Conservation (phyloP, 192 early-diverging fungal species). For the Mortierella alpina region DNA sequence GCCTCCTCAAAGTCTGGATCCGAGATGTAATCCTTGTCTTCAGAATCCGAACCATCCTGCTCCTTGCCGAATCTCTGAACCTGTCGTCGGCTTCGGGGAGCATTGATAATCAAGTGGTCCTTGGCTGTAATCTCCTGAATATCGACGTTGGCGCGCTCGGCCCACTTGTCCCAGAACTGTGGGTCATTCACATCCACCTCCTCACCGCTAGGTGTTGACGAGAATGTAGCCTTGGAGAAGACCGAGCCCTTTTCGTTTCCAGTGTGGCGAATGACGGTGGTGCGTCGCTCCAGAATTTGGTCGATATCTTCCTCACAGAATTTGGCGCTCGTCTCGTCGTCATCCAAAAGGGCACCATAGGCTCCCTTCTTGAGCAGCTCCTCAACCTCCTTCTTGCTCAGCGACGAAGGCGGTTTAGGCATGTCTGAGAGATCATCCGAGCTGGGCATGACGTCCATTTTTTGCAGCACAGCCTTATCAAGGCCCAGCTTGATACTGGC, state of each 20-base stretch:
- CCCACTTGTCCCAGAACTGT: slow-evolving; percentile 92
- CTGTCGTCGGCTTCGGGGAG: slow-evolving; percentile 75
- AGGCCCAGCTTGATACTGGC: slow-evolving; percentile 91
- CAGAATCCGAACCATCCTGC: slow-evolving; percentile 53
- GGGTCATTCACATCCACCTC: slow-evolving; percentile 86
- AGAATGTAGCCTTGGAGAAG: slow-evolving; percentile 89
- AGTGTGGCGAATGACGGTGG: slow-evolving; percentile 83
- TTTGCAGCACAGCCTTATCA: slow-evolving; percentile 85
- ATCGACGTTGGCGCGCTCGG: slow-evolving; percentile 78
- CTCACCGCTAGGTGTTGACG: slow-evolving; percentile 41
- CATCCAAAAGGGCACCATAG: slow-evolving; percentile 88
- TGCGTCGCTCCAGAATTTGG: slow-evolving; percentile 83
- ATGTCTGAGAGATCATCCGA: slow-evolving; percentile 59
- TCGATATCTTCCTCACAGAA: slow-evolving; percentile 93
- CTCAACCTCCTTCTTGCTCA: slow-evolving; percentile 84
- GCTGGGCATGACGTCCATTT: slow-evolving; percentile 73
- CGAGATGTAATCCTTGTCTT: slow-evolving; percentile 61
- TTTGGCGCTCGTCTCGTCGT: slow-evolving; percentile 76
- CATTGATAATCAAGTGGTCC: slow-evolving; percentile 74
- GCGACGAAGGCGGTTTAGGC: slow-evolving; percentile 60
- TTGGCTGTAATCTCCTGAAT: slow-evolving; percentile 63
- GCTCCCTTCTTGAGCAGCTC: slow-evolving; percentile 90
- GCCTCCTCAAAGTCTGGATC: slow-evolving; percentile 61
- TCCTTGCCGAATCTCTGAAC: slow-evolving; percentile 62
- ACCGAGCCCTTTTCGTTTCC: slow-evolving; percentile 76